Evolutionary conservation across 805 yeast species (phyloP), one percentile per base, ranked within the genome.

Genomic region (Saccharomycopsis capsularis): DNA sequence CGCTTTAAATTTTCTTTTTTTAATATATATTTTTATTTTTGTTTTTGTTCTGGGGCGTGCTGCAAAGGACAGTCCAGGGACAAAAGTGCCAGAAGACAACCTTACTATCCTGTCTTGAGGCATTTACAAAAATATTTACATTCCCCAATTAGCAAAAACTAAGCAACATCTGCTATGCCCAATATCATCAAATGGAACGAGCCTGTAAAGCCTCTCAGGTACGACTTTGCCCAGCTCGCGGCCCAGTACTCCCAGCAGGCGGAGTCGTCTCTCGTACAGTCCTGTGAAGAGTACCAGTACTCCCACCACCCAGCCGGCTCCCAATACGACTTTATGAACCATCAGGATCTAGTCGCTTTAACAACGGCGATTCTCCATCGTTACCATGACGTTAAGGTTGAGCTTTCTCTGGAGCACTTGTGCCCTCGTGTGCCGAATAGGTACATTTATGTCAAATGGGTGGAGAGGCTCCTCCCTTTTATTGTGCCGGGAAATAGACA

Each of bases 351-450:
- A 3, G 23, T 30, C 21, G 24, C 15, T n/a, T 35, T 52, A 30
- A 46, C 55, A 3, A 34, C 22, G 4, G 11, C 38, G 3, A 48
- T 52, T 30, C 35, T 52, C 9, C 21, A 34, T 27, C 32, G 49
- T 18, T 52, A 49, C 25, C 48, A 49, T 41, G 29, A 40, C 9
- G 41, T 52, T 11, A 19, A 27, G 5, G 21, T 46, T 24, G 13
- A 25, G 18, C 29, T 52, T 5, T 40, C 53, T 16, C 27, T 27
- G 3, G 24, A 34, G 3, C 19, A 52, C 23, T 24, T 52, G 15
- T 49, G 53, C 39, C 55, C 55, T 4, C n/a, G 50, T 4, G 45
- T 52, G 3, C 55, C 55, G n/a, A 52, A 52, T 23, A 37, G 55
- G 30, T 46, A 40, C 11, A 19, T 42, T 2, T 52, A 52, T 40